Conservation (phyloP, 306 rosid genomes). For the Vigna radiata region DNA sequence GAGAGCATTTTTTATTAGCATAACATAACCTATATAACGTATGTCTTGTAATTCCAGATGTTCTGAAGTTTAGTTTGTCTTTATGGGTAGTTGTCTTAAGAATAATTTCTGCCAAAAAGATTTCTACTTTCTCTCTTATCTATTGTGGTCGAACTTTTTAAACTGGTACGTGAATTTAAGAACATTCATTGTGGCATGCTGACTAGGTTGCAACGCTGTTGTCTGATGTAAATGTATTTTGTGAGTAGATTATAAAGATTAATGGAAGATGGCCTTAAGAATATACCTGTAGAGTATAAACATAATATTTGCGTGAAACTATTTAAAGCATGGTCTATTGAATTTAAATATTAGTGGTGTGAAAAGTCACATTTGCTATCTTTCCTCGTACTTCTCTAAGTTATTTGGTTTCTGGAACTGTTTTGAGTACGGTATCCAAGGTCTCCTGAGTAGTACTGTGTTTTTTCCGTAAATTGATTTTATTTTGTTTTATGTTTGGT, state of each 20-base stretch:
- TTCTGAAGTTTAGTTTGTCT: background rate
- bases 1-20: background rate
- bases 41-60: background rate
- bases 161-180: background rate
- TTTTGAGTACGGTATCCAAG: background rate
- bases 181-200: slow-evolving; percentile 3
- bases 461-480: background rate
- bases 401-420: slow-evolving; percentile 9
- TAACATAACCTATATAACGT: background rate
- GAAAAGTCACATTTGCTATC: slow-evolving; percentile 1
- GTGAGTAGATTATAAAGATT: background rate
- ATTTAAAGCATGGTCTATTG: slow-evolving; percentile 9
- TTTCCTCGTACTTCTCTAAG: background rate
- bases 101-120: background rate
- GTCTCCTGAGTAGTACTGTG: background rate
- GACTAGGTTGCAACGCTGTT: background rate
- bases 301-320: slow-evolving; percentile 6
- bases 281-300: slow-evolving; percentile 1
- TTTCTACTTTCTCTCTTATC: background rate
- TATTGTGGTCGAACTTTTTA: background rate
- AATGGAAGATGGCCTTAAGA: background rate
- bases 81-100: background rate
- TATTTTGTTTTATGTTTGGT: too few relatives aligned
- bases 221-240: background rate
- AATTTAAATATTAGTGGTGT: background rate